Evolutionary conservation across 352 stramenopile species (phyloP).

Genomic region (Phytophthora niederhauseri): DNA sequence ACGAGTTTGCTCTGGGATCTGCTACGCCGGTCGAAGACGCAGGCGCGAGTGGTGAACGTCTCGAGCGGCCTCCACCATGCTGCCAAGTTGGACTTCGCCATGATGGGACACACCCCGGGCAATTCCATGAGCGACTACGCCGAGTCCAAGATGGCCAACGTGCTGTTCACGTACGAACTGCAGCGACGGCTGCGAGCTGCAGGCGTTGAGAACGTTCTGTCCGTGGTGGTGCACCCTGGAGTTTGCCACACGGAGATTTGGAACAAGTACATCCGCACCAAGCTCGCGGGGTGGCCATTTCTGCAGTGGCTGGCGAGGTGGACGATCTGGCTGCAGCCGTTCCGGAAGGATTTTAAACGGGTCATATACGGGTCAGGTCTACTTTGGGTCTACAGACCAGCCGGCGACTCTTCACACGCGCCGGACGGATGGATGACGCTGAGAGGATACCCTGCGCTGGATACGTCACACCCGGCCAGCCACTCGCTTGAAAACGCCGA

Average conservation of each 20-base stretch:
- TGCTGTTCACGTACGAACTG: constrained; percentile 61
- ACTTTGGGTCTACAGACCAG: too few species aligned
- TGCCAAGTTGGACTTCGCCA: constrained; percentile 40
- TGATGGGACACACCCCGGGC: constrained; percentile 30
- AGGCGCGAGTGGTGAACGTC: constrained; percentile 48
- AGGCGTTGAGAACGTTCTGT: constrained; percentile 37
- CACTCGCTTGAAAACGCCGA: constrained; percentile 36
- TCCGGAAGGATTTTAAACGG: too few species aligned
- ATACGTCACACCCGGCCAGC: constrained; percentile 38
- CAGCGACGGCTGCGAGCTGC: constrained; percentile 38
- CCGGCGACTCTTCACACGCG: too few species aligned
- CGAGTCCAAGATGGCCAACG: constrained; percentile 53
- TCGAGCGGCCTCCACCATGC: constrained; percentile 44
- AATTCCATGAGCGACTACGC: constrained; percentile 39
- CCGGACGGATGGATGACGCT: constrained; percentile 39
- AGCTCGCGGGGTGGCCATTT: constrained; percentile 41
- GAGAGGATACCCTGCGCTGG: constrained; percentile 49
- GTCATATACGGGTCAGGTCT: too few species aligned
- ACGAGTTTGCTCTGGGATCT: constrained; percentile 47
- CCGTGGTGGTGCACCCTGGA: constrained; percentile 47
- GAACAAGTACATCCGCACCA: constrained; percentile 39
- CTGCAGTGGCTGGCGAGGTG: constrained; percentile 57
- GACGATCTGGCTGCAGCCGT: constrained; percentile 32
- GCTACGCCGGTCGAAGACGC: constrained; percentile 24
- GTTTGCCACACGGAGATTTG: constrained; percentile 45